These are phyloP conservation scores for Tricholoma sp. DNA, from an alignment of 768 basidiomycete species.

Conservation along the genomic window DNA sequence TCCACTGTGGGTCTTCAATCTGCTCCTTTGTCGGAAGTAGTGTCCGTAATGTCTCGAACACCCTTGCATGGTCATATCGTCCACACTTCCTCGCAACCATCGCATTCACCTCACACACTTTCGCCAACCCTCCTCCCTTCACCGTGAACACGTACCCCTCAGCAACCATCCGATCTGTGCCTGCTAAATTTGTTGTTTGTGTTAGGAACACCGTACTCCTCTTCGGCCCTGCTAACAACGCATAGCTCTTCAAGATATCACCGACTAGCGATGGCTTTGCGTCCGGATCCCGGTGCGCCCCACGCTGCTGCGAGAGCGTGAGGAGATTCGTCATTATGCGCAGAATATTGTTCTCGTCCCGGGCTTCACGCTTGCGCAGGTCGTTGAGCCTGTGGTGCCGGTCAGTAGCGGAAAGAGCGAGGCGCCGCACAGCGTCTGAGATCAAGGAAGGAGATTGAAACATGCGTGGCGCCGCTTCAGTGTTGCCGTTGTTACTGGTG, in stretches of 20 bases:
- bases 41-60: conserved; percentile 52
- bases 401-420: conserved; percentile 60
- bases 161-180: conserved; percentile 54
- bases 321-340: conserved; percentile 76
- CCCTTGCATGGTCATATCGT: conserved; percentile 65
- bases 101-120: conserved; percentile 58
- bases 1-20: conserved; percentile 1
- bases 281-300: conserved; percentile 31
- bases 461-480: conserved; percentile 25
- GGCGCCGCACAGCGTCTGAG: conserved; percentile 67
- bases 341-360: conserved; percentile 52
- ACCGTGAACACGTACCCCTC: conserved; percentile 54
- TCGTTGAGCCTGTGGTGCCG: conserved; percentile 34
- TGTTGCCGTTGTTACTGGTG: conserved; percentile 16
- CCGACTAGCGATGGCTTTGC: conserved; percentile 31
- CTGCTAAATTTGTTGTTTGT: conserved; percentile 44
- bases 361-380: conserved; percentile 33
- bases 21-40: conserved; percentile 33
- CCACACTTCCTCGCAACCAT: conserved; percentile 51
- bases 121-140: conserved; percentile 27
- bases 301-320: conserved; percentile 47
- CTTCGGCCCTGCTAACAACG: conserved; percentile 35
- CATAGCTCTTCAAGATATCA: conserved; percentile 35
- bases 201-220: conserved; percentile 59
- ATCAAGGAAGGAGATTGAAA: conserved; percentile 65